Evolutionary conservation across 106 monocot species (phyloP).

Genomic region (Iris macrosiphon): DNA sequence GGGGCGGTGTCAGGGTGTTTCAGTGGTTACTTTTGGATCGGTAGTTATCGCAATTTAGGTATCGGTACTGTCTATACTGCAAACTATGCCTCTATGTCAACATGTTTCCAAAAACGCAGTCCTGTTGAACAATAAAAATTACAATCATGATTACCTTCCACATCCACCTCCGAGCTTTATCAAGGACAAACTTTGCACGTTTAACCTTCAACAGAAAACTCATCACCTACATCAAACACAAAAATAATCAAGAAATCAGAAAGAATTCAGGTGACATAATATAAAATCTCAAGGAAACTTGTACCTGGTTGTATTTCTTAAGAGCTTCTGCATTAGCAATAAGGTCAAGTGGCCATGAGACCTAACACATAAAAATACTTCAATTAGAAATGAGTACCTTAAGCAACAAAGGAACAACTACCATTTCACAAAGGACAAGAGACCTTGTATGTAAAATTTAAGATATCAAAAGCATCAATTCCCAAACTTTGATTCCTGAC

Average conservation of each 20-base stretch:
- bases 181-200: constrained; percentile 86
- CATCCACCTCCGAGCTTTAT: constrained; percentile 92
- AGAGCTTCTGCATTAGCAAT: constrained; percentile 81
- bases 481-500: constrained; percentile 44
- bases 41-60: no score
- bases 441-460: constrained; percentile 89
- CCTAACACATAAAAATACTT: constrained; percentile 36
- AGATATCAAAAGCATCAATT: constrained; percentile 71
- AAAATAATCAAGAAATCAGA: constrained; percentile 6
- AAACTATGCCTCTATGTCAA: no score
- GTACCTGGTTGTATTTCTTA: constrained; percentile 91
- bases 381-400: background rate
- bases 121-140: no score
- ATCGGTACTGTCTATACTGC: no score
- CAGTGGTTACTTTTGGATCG: no score
- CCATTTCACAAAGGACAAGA: background rate
- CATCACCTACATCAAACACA: constrained; percentile 60
- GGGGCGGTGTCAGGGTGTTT: no score
- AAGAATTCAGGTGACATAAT: background rate
- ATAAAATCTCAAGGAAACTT: background rate
- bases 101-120: no score
- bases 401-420: no score
- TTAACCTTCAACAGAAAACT: constrained; percentile 84
- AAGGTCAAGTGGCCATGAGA: constrained; percentile 93
- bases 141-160: constrained; percentile 61